Base-by-base conservation (phyloP, 1,284 basidiomycete genomes). In the Heterobasidion irregulare region DNA sequence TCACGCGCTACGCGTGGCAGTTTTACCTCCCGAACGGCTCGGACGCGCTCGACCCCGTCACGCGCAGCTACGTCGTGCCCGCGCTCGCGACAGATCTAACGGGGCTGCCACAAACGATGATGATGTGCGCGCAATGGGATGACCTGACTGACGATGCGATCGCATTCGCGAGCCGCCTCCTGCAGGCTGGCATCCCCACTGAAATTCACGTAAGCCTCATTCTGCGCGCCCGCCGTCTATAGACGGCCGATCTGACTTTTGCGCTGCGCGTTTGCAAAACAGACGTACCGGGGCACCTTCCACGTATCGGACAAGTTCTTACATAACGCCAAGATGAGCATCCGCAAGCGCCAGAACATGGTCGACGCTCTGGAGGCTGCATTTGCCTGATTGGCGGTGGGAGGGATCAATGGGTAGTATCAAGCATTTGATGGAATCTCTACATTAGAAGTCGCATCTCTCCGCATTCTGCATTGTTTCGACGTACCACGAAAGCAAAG, bases 251-350 rank as follows among this genome's bases (percentile, higher is more conserved):
- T 44, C 16, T 44, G 41, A 44, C 41, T 3, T 44, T 4, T 26
- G 1, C 26, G 26, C 26, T 26, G 26, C 26, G 26, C 4, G 41
- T 44, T 13, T 13, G 12, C 16, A 13, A 44, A 3, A 44, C 34
- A 50, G 48, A 50, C 48, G 34, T 50, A 50, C 34, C 48, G 48
- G 10, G 48, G 48, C n/a, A 50, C 48, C 8, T 50, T 50, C 34
- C 48, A 50, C 18, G 34, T 50, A 12, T 50, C 48, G 13, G 48
- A 50, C 34, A 50, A 50, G 18, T 18, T 50, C 10, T 12, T 50
- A 9, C 48, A 9, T 26, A 36, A 50, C 34, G 48, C 48, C 32
- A 50, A 26, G 18, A 8, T 32, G 18, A 50, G 48, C 34, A 36
- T 50, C 34, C 48, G 34, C 13, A 50, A 50, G 48, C 48, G 19